Evolutionary conservation across 257 asterid genomes (phyloP).

Genomic region (Nicotiana undulata): DNA sequence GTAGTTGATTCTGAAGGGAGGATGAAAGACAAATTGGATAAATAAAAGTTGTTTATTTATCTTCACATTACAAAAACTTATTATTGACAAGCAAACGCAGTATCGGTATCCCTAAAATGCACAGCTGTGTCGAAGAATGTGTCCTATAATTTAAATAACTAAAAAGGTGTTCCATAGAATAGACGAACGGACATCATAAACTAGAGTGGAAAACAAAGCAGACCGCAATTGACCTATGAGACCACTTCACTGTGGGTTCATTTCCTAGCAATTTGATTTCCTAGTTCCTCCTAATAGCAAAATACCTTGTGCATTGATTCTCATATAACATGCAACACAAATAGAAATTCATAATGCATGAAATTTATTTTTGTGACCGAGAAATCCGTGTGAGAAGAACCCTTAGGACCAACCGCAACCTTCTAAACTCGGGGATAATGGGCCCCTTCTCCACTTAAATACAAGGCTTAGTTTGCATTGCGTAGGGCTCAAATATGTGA

Average conservation of each 20-base stretch:
- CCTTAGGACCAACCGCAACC: neutral
- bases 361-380: no score
- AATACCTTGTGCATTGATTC: neutral
- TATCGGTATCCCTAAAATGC: neutral
- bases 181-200: neutral
- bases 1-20: neutral
- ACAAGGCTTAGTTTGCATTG: no score
- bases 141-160: neutral
- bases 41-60: neutral
- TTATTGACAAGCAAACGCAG: neutral
- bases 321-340: neutral
- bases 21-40: neutral
- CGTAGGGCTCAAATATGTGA: neutral
- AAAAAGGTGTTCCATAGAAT: neutral
- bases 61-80: neutral
- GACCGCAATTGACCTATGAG: neutral
- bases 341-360: neutral
- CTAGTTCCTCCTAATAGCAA: constrained; percentile 3
- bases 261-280: neutral
- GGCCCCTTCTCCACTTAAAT: neutral
- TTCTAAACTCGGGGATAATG: neutral
- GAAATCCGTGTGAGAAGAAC: no score
- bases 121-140: neutral
- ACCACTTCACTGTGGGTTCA: neutral
- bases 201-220: neutral